These are phyloP conservation scores for Climacium dendroides DNA, from an alignment of 225 moss, liverwort and hornwort genomes.

Conservation along the genomic window DNA sequence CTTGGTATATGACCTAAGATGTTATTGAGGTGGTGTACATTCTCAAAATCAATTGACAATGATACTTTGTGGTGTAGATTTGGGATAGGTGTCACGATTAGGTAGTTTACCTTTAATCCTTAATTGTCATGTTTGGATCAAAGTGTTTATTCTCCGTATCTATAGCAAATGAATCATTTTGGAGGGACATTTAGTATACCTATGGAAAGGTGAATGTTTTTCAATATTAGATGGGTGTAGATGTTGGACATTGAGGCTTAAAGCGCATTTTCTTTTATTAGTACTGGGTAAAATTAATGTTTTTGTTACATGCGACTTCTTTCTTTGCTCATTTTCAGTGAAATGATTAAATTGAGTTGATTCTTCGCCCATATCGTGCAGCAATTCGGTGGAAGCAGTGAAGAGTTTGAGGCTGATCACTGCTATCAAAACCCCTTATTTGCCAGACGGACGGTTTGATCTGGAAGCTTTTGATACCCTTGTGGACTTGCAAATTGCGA, in stretches of 20 bases:
- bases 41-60: neutral
- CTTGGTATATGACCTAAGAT: neutral
- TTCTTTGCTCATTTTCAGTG: neutral
- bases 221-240: neutral
- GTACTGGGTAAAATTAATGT: neutral
- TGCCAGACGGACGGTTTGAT: conserved; percentile 67
- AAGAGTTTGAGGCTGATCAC: conserved; percentile 68
- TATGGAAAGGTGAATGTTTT: neutral
- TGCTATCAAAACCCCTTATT: conserved; percentile 83
- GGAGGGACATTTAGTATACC: neutral
- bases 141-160: neutral
- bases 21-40: neutral
- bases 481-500: conserved; percentile 49
- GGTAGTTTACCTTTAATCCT: neutral
- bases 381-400: conserved; percentile 56
- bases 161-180: neutral
- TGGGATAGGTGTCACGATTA: neutral
- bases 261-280: neutral
- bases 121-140: too few species aligned
- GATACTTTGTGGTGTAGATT: neutral
- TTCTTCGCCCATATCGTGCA: conserved; percentile 9
- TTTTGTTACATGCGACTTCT: neutral
- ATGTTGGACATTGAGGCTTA: neutral
- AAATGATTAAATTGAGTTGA: neutral
- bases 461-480: conserved; percentile 57